Base-by-base conservation (phyloP, 768 basidiomycete genomes). In the Plicaturopsis crispa region DNA sequence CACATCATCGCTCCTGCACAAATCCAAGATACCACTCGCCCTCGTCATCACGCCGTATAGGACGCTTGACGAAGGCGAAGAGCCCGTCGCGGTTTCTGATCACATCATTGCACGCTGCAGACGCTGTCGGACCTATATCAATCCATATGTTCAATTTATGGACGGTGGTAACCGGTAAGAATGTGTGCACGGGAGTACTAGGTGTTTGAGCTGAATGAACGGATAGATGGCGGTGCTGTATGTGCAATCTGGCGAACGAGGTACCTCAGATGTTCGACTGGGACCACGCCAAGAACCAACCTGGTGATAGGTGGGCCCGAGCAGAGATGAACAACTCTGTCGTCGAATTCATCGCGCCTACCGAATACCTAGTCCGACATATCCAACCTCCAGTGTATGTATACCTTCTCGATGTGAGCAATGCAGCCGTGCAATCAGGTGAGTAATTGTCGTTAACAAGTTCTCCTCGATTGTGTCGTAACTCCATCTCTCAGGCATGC, bases 241-340 rank as follows among this genome's bases (percentile, higher is more conserved):
- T 82, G 69, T 82, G 80, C 55, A 70, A 67, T 38, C 58, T 75
- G 47, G 66, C 70, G 24, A 82, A 81, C 56, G 76, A 80, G 51
- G 73, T 79, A 2, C 80, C 79, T 10, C 74, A 77, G 48, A 50
- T 74, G 26, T 81, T 80, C 48, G 77, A 80, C 50, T 82, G 78
- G 78, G 71, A 78, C 49, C 67, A 70, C 45, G 60, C 60, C 34
- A 64, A 62, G 35, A 74, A 76, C 46, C 67, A 72, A 51, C 75
- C 76, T 2, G 73, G 72, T 2, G 79, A 79, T 53, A 51, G 76
- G 35, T 80, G 76, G 75, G 53, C 65, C 12, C 65, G 78, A 31
- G 64, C 70, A 1, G 80, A 81, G 56, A 61, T 82, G 34, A 80
- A 74, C 46, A 62, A 72, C 45, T 55, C 67, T 20, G 73, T 73